A percentile compares a stretch with the other conserved stretches of the same genome.
These are phyloP conservation scores for Prunus davidiana DNA, from an alignment of 306 rosid species.

Conservation along the genomic window DNA sequence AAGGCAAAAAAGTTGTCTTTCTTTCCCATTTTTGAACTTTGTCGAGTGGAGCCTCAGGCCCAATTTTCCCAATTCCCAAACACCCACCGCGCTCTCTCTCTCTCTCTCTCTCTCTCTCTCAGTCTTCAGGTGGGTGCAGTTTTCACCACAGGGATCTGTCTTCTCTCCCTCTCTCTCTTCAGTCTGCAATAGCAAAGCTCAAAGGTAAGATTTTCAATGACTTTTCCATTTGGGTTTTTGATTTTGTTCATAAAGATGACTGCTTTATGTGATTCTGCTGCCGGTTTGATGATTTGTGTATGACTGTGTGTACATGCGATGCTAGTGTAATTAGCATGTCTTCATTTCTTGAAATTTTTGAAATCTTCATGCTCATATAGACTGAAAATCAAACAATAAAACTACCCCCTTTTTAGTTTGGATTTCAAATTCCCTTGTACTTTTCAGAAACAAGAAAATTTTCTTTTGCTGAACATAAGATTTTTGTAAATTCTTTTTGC, in stretches of 20 bases:
- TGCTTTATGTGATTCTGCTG: constrained; percentile 10
- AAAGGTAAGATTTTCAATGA: background rate
- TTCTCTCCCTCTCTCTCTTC: background rate
- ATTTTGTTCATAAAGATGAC: background rate
- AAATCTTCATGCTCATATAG: background rate
- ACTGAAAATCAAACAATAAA: background rate
- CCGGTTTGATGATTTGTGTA: background rate
- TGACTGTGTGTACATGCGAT: background rate
- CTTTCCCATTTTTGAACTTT: background rate
- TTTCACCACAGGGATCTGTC: constrained; percentile 4
- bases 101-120: background rate
- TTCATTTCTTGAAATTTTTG: background rate
- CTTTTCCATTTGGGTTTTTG: constrained; percentile 4
- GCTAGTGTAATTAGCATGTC: background rate
- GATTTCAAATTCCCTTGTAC: background rate
- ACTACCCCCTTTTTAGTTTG: background rate
- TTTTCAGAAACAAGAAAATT: background rate
- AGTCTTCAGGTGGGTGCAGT: background rate
- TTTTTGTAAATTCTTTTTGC: background rate
- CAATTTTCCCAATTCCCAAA: background rate
- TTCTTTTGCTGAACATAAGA: background rate
- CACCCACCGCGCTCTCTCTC: background rate
- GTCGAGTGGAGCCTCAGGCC: background rate
- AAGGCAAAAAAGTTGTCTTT: constrained; percentile 1
- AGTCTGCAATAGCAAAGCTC: constrained; percentile 1